phyloP scores from a whole-genome alignment of 768 basidiomycete species.

The Termitomyces sp. region DNA sequence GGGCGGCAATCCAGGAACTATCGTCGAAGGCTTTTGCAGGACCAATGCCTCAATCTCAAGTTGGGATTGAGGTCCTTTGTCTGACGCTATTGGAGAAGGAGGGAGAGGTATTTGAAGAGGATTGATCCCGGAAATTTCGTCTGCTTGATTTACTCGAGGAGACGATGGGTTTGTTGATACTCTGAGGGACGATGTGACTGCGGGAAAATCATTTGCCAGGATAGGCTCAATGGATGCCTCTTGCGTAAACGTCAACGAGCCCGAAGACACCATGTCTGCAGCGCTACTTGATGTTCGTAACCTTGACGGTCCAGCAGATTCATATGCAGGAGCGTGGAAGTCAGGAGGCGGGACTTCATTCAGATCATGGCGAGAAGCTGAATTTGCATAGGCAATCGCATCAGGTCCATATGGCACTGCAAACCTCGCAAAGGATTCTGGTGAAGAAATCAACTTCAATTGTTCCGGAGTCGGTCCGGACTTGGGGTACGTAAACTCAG shows the following conservation, averaged over 20 bases:
- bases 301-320: conserved; percentile 22
- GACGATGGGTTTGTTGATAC: background rate
- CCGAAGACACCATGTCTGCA: conserved; percentile 9
- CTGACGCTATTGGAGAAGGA: background rate
- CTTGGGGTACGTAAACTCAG: conserved; percentile 66
- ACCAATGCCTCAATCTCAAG: background rate
- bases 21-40: conserved; percentile 6
- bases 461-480: conserved; percentile 59
- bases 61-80: background rate
- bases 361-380: conserved; percentile 38
- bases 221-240: background rate
- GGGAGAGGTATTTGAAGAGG: conserved; percentile 13
- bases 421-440: conserved; percentile 63
- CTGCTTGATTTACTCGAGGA: background rate
- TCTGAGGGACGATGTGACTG: background rate
- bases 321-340: conserved; percentile 34
- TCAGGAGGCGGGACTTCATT: conserved; percentile 45
- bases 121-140: background rate
- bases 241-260: background rate
- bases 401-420: conserved; percentile 74
- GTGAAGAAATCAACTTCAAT: conserved; percentile 62
- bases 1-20: conserved; percentile 1
- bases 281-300: conserved; percentile 22
- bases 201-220: background rate
- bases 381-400: conserved; percentile 60